These are phyloP conservation scores for Pichiaceae sp. DNA, from an alignment of 1,139 yeast genomes.

Conservation along the genomic window DNA sequence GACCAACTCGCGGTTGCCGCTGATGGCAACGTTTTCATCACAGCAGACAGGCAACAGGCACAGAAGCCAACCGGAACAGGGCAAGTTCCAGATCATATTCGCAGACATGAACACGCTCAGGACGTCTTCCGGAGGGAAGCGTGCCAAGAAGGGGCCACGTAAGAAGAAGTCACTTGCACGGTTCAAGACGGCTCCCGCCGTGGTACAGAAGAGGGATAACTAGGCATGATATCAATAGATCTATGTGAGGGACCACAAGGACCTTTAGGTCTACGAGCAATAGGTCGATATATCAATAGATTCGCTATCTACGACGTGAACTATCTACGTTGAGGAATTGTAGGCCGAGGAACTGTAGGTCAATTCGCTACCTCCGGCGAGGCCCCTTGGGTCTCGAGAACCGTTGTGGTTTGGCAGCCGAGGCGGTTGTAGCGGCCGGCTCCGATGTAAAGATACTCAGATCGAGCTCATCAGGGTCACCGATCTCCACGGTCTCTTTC, in stretches of 20 bases:
- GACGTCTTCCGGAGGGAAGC: background rate
- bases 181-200: constrained; percentile 9
- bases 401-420: constrained; percentile 4
- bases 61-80: constrained; percentile 17
- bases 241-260: no score
- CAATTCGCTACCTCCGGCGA: constrained; percentile 13
- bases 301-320: no score
- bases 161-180: constrained; percentile 6
- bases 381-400: constrained; percentile 27
- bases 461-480: constrained; percentile 62
- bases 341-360: no score
- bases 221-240: background rate
- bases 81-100: constrained; percentile 45
- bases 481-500: constrained; percentile 50
- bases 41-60: background rate
- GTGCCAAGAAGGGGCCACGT: background rate
- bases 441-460: constrained; percentile 17
- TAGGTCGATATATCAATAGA: no score
- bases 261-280: no score
- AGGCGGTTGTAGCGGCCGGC: background rate
- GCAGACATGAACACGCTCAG: constrained; percentile 39
- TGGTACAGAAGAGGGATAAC: constrained; percentile 1
- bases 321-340: no score
- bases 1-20: constrained; percentile 2
- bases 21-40: constrained; percentile 5